A percentile compares a stretch with the other conserved stretches of the same genome.
Evolutionary conservation across 148 eudicot genomes (phyloP).

Genomic region (Salicornia ramosissima): DNA sequence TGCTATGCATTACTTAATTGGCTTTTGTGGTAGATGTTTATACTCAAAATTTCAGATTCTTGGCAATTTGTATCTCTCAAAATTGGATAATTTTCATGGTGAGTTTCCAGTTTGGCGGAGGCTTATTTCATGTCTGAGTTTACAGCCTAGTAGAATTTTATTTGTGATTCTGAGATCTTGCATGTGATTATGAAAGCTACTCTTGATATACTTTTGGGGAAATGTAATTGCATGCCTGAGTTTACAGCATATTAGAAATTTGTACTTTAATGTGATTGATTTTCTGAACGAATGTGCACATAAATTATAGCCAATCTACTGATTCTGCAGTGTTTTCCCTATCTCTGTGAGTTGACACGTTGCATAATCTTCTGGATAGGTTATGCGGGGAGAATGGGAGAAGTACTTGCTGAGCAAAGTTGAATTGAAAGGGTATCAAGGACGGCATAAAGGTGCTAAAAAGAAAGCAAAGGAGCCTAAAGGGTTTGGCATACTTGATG

Average conservation of each 20-base stretch:
- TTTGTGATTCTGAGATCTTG: not conserved
- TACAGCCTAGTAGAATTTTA: not conserved
- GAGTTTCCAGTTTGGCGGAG: not conserved
- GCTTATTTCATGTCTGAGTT: not conserved
- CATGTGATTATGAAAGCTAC: not conserved
- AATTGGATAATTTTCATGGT: not conserved
- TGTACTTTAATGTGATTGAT: not conserved
- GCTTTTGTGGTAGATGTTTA: not conserved
- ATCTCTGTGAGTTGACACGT: not conserved
- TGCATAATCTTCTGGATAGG: constrained; percentile 39
- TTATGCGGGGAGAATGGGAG: constrained; percentile 92
- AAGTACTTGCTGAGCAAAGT: constrained; percentile 93
- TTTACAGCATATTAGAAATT: too few species aligned
- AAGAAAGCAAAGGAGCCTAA: constrained; percentile 83
- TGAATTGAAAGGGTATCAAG: constrained; percentile 66
- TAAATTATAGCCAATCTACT: not conserved
- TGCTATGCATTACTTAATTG: not conserved
- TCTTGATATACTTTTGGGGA: not conserved
- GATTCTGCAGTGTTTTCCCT: not conserved
- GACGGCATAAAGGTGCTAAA: constrained; percentile 49
- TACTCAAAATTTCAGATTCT: not conserved
- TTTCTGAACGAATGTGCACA: not conserved
- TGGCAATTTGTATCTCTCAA: not conserved
- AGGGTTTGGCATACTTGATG: constrained; percentile 92
- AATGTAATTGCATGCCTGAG: not conserved